Percentiles rank a stretch among this genome's conserved stretches.
Evolutionary conservation across 495 filamentous ascomycete species (phyloP).

Genomic region (Beverwykella pulmonaria): DNA sequence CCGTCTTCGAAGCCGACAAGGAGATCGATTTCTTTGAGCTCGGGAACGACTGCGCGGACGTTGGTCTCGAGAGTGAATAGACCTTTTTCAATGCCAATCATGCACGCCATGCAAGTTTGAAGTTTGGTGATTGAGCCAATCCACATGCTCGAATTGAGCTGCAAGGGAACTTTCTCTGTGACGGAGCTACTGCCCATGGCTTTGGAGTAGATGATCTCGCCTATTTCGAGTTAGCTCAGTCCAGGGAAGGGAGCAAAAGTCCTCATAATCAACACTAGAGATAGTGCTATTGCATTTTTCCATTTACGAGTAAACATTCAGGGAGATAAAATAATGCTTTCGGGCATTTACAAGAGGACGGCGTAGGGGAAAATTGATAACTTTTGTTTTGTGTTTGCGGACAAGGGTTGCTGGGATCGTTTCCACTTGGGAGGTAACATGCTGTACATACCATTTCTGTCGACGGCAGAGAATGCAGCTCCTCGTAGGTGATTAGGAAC

Average conservation of each 20-base stretch:
- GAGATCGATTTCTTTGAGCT: conserved; percentile 40
- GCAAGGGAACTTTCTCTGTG: conserved; percentile 13
- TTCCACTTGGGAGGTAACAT: neutral
- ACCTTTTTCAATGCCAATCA: conserved; percentile 44
- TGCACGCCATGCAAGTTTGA: conserved; percentile 43
- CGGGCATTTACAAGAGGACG: no score
- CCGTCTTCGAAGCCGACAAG: conserved; percentile 41
- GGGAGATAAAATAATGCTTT: no score
- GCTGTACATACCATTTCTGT: conserved; percentile 15
- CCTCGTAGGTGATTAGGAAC: conserved; percentile 22
- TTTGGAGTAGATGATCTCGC: conserved; percentile 21
- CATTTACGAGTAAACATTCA: no score
- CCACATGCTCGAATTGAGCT: conserved; percentile 26
- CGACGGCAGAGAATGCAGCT: conserved; percentile 26
- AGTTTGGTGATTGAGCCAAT: conserved; percentile 47
- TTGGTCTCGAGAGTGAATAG: conserved; percentile 43
- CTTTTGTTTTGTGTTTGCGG: no score
- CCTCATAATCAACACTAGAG: no score
- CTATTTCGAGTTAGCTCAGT: neutral
- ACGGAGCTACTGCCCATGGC: conserved; percentile 23
- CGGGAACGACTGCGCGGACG: conserved; percentile 37
- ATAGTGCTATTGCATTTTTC: no score
- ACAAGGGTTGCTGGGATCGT: no score
- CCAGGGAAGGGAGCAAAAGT: no score
- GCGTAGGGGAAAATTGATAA: no score